phyloP scores from a whole-genome alignment of 208 protist species.

The Leishmania guyanensis region DNA sequence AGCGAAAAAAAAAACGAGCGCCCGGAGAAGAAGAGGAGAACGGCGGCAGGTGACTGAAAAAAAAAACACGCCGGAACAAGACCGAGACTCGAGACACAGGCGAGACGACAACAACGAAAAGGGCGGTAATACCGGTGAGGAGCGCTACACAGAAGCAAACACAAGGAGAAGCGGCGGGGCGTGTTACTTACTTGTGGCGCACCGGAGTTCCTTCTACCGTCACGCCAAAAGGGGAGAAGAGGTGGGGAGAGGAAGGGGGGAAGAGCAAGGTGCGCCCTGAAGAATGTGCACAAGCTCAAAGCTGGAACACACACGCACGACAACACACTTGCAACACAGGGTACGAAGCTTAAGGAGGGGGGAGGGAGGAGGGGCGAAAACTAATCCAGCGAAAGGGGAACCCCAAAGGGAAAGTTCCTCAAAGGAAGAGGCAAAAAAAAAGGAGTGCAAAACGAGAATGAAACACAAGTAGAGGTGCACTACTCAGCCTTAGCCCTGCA shows the following conservation, averaged over 20 bases:
- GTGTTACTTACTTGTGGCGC: background rate
- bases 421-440: background rate
- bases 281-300: background rate
- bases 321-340: background rate
- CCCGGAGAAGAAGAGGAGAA: too few species aligned
- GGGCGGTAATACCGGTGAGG: background rate
- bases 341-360: background rate
- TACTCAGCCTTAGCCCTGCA: background rate
- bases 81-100: background rate
- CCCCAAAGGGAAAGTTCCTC: too few species aligned
- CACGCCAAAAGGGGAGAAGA: background rate
- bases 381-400: background rate
- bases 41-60: background rate
- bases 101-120: background rate
- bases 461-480: background rate
- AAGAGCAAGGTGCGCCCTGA: background rate
- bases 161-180: background rate
- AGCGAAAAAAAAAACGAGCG: too few species aligned
- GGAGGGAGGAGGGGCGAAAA: background rate
- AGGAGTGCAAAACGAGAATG: background rate
- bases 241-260: background rate
- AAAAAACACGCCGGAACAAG: background rate
- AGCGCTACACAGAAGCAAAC: background rate
- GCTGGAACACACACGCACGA: background rate
- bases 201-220: background rate